Base-by-base conservation (phyloP, 805 yeast species). In the Candida ficus region DNA sequence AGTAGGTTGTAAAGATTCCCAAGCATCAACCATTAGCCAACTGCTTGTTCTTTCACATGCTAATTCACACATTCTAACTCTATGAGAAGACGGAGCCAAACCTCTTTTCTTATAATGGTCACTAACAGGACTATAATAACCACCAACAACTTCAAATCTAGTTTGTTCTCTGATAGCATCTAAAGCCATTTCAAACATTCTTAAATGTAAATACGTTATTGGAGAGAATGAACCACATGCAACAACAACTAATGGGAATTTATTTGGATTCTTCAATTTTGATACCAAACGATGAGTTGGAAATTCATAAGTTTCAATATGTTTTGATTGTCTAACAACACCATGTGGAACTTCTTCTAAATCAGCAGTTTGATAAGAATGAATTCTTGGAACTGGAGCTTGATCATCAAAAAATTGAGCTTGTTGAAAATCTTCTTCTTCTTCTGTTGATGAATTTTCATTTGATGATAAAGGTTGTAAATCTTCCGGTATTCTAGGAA, bases 1-100 rank as follows among this genome's bases (percentile, higher is more conserved):
- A 34, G 79, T 73, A 1, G 86, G 85, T 63, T 93, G 99, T 45
- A 93, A 69, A 4, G 95, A 83, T 66, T 93, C 99, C 99, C 99
- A 93, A 1, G 98, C 97, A 61, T 93, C 99, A 22, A 93, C 99
- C 99, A 93, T 93, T 29, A 93, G 71, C 99, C 99, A 93, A 21
- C 91, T 80, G 4, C 93, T 80, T 0, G 99, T 93, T 55, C 99
- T 73, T 59, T 93, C 99, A 63, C 99, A 90, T 0, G 97, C 98
- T 57, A 93, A 71, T 61, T 93, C 99, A 64, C 99, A 89, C 99
- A 93, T 93, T 39, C 98, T 73, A 10, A 93, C 99, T 43, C 99
- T 76, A 61, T 93, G 96, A 46, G 71, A 73, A 0, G 97, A 72
- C 0, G 86, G 79, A 1, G 99, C 98, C 39, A 93, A 68, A 0